These are phyloP conservation scores for Anastatica hierochuntica DNA, from an alignment of 345 rosid species.

Conservation along the genomic window DNA sequence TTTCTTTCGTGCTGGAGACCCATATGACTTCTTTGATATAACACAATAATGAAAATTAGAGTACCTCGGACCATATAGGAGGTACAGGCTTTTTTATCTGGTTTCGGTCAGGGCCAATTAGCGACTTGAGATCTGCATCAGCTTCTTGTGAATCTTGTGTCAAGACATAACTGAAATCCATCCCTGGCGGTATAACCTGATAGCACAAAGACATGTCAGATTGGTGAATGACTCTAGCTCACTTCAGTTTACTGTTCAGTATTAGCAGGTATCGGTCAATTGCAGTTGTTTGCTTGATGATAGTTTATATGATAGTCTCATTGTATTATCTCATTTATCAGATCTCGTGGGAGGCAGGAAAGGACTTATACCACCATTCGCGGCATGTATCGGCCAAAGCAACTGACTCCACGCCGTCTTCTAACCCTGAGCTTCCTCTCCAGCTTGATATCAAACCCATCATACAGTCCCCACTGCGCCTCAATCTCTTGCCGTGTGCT, in stretches of 20 bases:
- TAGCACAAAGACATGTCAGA: constrained; percentile 30
- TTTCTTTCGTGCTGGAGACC: constrained; percentile 3
- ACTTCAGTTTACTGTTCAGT: neutral
- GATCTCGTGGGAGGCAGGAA: neutral
- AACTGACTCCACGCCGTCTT: constrained; percentile 78
- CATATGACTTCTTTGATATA: neutral
- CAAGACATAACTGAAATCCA: constrained; percentile 94
- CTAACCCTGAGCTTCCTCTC: constrained; percentile 88
- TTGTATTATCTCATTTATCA: constrained; percentile 3
- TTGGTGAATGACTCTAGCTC: constrained; percentile 2
- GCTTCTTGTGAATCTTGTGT: constrained; percentile 71
- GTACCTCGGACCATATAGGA: constrained; percentile 82
- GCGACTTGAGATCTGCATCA: constrained; percentile 66
- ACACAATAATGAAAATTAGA: neutral
- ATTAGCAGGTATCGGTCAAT: neutral
- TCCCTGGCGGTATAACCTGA: constrained; percentile 99
- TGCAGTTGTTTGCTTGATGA: constrained; percentile 1
- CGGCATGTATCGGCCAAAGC: constrained; percentile 92
- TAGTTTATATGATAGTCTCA: neutral
- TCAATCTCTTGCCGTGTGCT: constrained; percentile 95
- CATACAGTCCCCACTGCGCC: constrained; percentile 97
- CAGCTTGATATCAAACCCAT: constrained; percentile 91
- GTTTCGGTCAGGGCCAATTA: constrained; percentile 49
- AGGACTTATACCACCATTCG: constrained; percentile 40
- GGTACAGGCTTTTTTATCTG: constrained; percentile 63